Conservation (phyloP, 805 yeast genomes). For the Nakazawaea populi region DNA sequence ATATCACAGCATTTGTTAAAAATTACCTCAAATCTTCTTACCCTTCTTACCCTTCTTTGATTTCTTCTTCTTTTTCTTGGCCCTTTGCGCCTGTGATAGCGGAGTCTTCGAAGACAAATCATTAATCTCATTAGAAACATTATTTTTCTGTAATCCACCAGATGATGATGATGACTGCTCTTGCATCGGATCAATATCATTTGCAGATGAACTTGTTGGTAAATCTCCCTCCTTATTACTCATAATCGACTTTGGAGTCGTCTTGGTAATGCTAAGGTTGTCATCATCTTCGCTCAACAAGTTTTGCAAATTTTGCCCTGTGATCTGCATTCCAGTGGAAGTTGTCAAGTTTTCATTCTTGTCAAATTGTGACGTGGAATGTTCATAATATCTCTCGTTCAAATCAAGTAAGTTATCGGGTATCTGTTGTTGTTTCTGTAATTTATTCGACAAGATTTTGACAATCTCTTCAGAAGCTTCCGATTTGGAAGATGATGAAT, state of each 20-base stretch:
- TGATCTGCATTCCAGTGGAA: not conserved
- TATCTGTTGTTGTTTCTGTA: constrained; percentile 7
- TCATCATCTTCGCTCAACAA: not conserved
- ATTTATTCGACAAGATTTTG: not conserved
- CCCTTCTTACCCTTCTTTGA: constrained; percentile 2
- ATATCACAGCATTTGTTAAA: not conserved
- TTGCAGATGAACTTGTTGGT: not conserved
- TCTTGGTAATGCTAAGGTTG: not conserved
- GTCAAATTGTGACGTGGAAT: constrained; percentile 9
- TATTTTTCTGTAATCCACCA: not conserved
- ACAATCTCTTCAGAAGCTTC: constrained; percentile 5
- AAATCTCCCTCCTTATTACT: not conserved
- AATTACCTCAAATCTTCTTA: not conserved
- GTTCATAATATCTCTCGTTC: constrained; percentile 10
- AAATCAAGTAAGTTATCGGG: constrained; percentile 8
- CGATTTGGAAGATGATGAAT: constrained; percentile 1
- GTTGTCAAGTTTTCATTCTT: not conserved
- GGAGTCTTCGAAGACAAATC: no score
- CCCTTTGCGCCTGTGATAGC: not conserved
- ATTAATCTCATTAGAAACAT: no score
- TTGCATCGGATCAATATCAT: not conserved
- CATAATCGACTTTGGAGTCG: not conserved
- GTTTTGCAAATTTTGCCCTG: constrained; percentile 2
- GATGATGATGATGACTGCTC: not conserved
- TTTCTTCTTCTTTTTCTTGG: constrained; percentile 5